Evolutionary conservation across 2,329 filamentous ascomycete species (phyloP), one percentile per base, ranked within the genome.

Genomic region (Plenodomus biglobosus): DNA sequence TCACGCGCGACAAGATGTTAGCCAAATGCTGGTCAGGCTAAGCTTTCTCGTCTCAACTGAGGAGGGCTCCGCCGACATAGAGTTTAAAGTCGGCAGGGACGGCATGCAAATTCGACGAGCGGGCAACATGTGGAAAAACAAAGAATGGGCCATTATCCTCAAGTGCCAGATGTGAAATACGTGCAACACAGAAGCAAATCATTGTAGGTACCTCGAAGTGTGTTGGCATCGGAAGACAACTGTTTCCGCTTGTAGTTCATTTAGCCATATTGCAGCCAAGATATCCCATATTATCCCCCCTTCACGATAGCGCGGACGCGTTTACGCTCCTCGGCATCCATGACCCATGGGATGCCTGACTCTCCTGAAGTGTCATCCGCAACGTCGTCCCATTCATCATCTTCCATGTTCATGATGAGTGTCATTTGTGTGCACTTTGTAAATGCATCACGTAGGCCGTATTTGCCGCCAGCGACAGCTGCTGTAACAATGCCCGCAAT

Each of bases 381-480:
- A 34, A 92, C 72, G 71, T 94, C 90, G 40, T 92, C 88, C 88
- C 91, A 96, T 73, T 96, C 92, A 48, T 96, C 92, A 27, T 94
- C 89, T 68, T 96, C 92, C 90, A 96, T 95, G 60, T 92, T 92
- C 68, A 92, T 85, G 15, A 96, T 84, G 78, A 95, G 84, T 48
- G 88, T 83, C 61, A 96, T 86, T 78, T 96, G 90, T 50, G 81
- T 80, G 48, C 88, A 88, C 63, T 85, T 83, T 21, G 81, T 79
- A 75, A 96, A 96, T 2, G 82, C 73, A 65, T 95, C 91, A 24
- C 90, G 79, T 30, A 94, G 81, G 1, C 82, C 82, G 67, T 95
- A 96, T 63, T 88, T 85, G 3, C 80, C 81, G 2, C 86, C 88
- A 52, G 78, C 80, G 1, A 90, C 84, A 0, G 81, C 79, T 19